These are phyloP conservation scores for Podospora conica DNA, from an alignment of 495 filamentous ascomycete species.

Conservation along the genomic window DNA sequence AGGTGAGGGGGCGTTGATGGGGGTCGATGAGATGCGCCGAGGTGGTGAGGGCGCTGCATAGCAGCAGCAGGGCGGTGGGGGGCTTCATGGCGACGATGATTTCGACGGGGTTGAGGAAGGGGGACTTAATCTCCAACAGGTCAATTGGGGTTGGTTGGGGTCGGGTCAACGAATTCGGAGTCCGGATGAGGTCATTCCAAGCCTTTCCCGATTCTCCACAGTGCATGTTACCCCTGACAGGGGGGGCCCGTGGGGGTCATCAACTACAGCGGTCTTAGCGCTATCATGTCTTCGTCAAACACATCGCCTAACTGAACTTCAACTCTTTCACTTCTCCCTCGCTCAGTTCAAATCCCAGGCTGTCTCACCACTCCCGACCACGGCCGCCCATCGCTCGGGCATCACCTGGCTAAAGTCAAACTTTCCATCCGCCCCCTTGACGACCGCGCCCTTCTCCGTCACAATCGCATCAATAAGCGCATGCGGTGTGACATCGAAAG, in stretches of 20 bases:
- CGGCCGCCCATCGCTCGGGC: conserved; percentile 43
- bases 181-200: background rate
- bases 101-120: background rate
- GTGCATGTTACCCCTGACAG: background rate
- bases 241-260: background rate
- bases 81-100: conserved; percentile 10
- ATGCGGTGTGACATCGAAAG: conserved; percentile 89
- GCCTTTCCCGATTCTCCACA: background rate
- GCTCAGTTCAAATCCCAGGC: background rate
- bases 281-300: background rate
- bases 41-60: conserved; percentile 5
- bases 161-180: background rate
- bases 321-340: background rate
- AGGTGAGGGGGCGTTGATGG: background rate
- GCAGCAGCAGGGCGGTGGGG: conserved; percentile 7
- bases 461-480: conserved; percentile 87
- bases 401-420: conserved; percentile 61
- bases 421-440: conserved; percentile 63
- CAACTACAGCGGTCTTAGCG: background rate
- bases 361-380: conserved; percentile 17
- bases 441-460: conserved; percentile 82
- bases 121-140: background rate
- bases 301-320: background rate
- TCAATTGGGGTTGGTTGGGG: background rate
- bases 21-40: background rate